Evolutionary conservation across 331 rosid genomes (phyloP).

Genomic region (Acacia pycnantha): DNA sequence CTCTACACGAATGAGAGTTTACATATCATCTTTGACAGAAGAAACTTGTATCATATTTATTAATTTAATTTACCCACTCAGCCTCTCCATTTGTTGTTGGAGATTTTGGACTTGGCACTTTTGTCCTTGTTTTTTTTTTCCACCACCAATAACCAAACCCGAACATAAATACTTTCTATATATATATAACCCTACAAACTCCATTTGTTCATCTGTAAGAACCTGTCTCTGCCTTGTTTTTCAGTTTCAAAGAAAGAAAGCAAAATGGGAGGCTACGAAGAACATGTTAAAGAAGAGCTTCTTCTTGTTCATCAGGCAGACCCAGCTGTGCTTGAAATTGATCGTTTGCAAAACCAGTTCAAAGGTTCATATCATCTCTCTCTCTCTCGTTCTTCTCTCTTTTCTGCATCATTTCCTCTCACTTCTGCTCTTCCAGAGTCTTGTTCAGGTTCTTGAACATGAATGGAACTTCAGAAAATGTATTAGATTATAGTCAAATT

Average conservation of each 20-base stretch:
- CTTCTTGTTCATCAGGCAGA: constrained; percentile 48
- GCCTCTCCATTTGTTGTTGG: constrained; percentile 34
- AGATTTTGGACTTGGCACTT: constrained; percentile 26
- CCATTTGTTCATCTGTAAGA: constrained; percentile 1
- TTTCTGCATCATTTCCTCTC: constrained; percentile 1
- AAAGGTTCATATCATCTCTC: constrained; percentile 48
- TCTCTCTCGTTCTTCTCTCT: neutral
- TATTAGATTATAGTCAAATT: neutral
- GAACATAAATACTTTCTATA: neutral
- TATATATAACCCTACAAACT: constrained; percentile 30
- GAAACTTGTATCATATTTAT: neutral
- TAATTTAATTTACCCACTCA: neutral
- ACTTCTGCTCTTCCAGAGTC: neutral
- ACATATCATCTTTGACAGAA: constrained; percentile 17
- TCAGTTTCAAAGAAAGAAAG: neutral
- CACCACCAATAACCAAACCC: constrained; percentile 5
- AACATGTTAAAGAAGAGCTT: constrained; percentile 49
- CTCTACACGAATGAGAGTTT: constrained; percentile 41
- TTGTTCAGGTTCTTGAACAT: constrained; percentile 16
- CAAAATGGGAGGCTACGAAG: constrained; percentile 56
- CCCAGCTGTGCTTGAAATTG: constrained; percentile 67
- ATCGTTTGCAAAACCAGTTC: constrained; percentile 67
- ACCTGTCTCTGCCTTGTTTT: constrained; percentile 20
- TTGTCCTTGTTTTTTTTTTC: constrained; percentile 8
- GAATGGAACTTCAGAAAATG: neutral